These are phyloP conservation scores for Didymella pinodella DNA, from an alignment of 2,329 filamentous ascomycete genomes.

Conservation along the genomic window DNA sequence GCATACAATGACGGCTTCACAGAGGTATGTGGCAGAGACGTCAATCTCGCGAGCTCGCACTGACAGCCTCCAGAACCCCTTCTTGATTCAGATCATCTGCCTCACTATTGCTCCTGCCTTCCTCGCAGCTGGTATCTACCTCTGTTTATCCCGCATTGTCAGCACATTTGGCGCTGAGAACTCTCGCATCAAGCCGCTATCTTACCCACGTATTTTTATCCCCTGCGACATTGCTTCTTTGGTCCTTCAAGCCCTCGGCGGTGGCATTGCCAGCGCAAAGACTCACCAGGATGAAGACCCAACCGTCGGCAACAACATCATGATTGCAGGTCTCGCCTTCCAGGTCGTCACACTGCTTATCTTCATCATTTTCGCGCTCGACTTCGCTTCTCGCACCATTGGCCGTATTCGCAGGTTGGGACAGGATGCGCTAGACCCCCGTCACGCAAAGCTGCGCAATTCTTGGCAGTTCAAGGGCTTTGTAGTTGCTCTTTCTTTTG, in stretches of 20 bases:
- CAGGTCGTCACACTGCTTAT: constrained; percentile 56
- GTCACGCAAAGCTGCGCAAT: constrained; percentile 34
- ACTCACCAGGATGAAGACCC: constrained; percentile 43
- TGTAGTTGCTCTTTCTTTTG: constrained; percentile 62
- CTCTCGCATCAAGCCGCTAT: constrained; percentile 54
- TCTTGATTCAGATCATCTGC: constrained; percentile 72
- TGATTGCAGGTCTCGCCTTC: constrained; percentile 56
- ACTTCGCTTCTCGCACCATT: constrained; percentile 49
- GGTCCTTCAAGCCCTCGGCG: constrained; percentile 55
- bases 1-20: constrained; percentile 66
- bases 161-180: constrained; percentile 50
- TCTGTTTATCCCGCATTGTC: constrained; percentile 62
- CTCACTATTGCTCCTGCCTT: constrained; percentile 64
- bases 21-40: constrained; percentile 34
- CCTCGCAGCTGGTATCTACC: constrained; percentile 70
- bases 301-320: constrained; percentile 54
- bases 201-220: constrained; percentile 62
- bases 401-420: constrained; percentile 33
- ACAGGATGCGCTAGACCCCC: constrained; percentile 36
- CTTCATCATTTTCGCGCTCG: constrained; percentile 53
- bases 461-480: constrained; percentile 62
- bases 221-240: constrained; percentile 58
- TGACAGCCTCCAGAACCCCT: constrained; percentile 55
- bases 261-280: constrained; percentile 52
- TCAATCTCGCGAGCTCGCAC: neutral